Percentiles rank a stretch among this genome's conserved stretches.
Conservation (phyloP, 805 yeast genomes). For the Candida endomychidarum region DNA sequence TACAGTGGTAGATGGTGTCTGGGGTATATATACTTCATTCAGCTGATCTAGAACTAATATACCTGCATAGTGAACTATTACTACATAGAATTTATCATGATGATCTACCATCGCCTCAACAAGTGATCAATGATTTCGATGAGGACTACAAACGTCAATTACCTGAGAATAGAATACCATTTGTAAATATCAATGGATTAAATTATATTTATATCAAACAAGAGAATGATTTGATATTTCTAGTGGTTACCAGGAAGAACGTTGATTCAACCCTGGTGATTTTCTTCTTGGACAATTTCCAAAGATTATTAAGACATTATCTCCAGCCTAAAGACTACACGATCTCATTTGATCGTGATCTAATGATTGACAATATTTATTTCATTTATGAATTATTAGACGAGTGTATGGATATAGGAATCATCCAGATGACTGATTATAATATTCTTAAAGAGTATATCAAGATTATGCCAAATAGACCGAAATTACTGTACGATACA, state of each 20-base stretch:
- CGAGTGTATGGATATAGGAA: slow-evolving; percentile 86
- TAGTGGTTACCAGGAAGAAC: slow-evolving; percentile 46
- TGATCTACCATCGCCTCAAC: slow-evolving; percentile 25
- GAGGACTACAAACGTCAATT: slow-evolving; percentile 19
- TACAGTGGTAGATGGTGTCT: slow-evolving; percentile 30
- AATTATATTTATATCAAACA: slow-evolving; percentile 53
- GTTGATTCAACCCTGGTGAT: slow-evolving; percentile 58
- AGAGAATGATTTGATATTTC: slow-evolving; percentile 43
- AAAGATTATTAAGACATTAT: slow-evolving; percentile 29
- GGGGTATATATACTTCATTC: slow-evolving; percentile 38
- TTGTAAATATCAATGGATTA: slow-evolving; percentile 48
- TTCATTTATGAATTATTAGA: slow-evolving; percentile 81
- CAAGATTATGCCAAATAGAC: slow-evolving; percentile 48
- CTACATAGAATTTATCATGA: slow-evolving; percentile 35
- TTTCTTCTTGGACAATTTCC: slow-evolving; percentile 50
- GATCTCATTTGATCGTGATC: slow-evolving; percentile 48
- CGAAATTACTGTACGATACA: slow-evolving; percentile 13
- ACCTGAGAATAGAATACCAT: slow-evolving; percentile 37
- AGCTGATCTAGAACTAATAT: slow-evolving; percentile 27
- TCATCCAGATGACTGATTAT: slow-evolving; percentile 81
- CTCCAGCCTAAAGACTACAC: slow-evolving; percentile 15
- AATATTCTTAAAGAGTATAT: slow-evolving; percentile 77
- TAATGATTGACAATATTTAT: slow-evolving; percentile 69
- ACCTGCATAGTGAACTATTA: slow-evolving; percentile 31
- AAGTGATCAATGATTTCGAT: slow-evolving; percentile 27